Evolutionary conservation across 805 yeast genomes (phyloP), one percentile per base, ranked within the genome.

Genomic region (Hanseniaspora occidentalis): DNA sequence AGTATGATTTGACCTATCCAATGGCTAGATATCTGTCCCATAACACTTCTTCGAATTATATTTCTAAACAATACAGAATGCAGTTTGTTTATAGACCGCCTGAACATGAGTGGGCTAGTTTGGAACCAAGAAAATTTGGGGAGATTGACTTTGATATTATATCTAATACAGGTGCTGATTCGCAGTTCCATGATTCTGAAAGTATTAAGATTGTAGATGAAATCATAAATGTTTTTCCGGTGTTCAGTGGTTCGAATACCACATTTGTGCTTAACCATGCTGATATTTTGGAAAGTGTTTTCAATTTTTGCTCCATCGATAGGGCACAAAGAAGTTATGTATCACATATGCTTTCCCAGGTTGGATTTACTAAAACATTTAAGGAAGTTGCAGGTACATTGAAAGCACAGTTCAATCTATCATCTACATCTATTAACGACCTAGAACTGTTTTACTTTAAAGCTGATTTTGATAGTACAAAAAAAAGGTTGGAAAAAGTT

Each of bases 141-240:
- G 95, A 94, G 44, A 75, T 85, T 31, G 94, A 81, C 51, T 88
- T 89, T 59, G 97, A 92, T 58, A 79, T 86, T 19, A 65, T 82
- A 2, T 57, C 64, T 1, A 66, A 81, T 0, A 64, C 66, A n/a
- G 69, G 65, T 25, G 50, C 68, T 1, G 73, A 71, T 35, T 56
- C 71, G 8, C 63, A 75, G 2, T 70, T 72, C 35, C 71, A 80
- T 47, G 97, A 92, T 55, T 96, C 96, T 0, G 99, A 92, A 53
- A 75, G 89, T 43, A 65, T 92, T 36, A 82, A 82, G 47, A 83
- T 85, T 1, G 68, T 84, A 26, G 88, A 81, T 52, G 95, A 88
- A 49, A 67, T 86, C 4, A 57, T 84, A 2, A 56, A 66, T 0
- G 56, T 69, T 2, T 75, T 84, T 47, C 94, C 92, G 1, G 79